Conservation (phyloP, 495 filamentous ascomycete species). For the Zalerion maritima region DNA sequence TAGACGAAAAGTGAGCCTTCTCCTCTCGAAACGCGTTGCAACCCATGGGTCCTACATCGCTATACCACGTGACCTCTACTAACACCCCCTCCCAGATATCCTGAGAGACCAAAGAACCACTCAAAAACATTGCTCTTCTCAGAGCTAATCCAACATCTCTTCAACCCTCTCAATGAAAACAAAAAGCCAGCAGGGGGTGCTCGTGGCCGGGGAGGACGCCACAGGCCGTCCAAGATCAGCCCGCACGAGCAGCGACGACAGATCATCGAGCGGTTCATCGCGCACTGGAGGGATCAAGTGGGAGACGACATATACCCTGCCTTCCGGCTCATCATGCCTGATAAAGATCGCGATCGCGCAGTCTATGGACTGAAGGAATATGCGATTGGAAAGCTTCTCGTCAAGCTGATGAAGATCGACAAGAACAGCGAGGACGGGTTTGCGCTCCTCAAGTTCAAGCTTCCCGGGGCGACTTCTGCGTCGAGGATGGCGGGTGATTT, state of each 20-base stretch:
- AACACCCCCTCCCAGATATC: constrained; percentile 44
- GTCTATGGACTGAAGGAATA: constrained; percentile 96
- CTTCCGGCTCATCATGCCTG: constrained; percentile 79
- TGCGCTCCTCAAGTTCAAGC: constrained; percentile 82
- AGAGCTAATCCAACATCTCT: constrained; percentile 59
- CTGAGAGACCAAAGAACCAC: constrained; percentile 70
- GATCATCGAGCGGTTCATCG: constrained; percentile 82
- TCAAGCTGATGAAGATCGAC: constrained; percentile 86
- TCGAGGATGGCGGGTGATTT: constrained; percentile 74
- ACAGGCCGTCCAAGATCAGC: constrained; percentile 43
- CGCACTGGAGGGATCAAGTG: constrained; percentile 74
- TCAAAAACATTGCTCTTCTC: constrained; percentile 71
- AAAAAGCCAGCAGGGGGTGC: constrained; percentile 55
- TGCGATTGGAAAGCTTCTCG: constrained; percentile 71
- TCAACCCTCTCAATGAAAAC: constrained; percentile 74
- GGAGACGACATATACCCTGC: constrained; percentile 90
- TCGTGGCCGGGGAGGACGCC: constrained; percentile 40
- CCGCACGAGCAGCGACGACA: constrained; percentile 71
- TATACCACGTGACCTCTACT: too few relatives aligned
- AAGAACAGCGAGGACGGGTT: constrained; percentile 79
- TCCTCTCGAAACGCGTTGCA: not conserved
- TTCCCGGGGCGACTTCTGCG: constrained; percentile 53
- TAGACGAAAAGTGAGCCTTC: constrained; percentile 47
- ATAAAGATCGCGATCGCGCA: constrained; percentile 81
- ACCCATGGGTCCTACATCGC: constrained; percentile 1